A percentile compares a stretch with the other conserved stretches of the same genome.
phyloP scores from a whole-genome alignment of 1,284 basidiomycete species.

The Megacollybia platyphylla region DNA sequence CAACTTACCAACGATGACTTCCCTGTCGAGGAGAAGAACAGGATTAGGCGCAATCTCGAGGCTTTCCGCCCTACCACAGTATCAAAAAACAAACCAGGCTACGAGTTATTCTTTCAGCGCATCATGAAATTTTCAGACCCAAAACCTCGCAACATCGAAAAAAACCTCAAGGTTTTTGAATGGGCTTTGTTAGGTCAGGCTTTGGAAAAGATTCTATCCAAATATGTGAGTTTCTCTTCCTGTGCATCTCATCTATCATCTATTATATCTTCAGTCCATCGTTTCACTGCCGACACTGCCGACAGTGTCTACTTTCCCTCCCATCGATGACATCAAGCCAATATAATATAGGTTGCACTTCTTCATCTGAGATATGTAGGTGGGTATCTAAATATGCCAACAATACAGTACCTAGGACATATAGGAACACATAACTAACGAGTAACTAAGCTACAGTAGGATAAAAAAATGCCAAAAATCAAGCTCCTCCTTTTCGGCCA shows the following conservation, averaged over 20 bases:
- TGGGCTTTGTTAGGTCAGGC: conserved; percentile 77
- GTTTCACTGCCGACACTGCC: neutral
- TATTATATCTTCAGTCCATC: conserved; percentile 2
- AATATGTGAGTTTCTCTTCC: conserved; percentile 63
- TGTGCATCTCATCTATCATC: conserved; percentile 1
- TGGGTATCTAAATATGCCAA: no score
- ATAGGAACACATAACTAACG: no score
- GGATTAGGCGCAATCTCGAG: conserved; percentile 89
- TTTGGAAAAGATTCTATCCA: conserved; percentile 84
- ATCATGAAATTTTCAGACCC: conserved; percentile 95
- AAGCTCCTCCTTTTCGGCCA: conserved; percentile 30
- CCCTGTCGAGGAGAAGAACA: conserved; percentile 92
- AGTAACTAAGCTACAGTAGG: no score
- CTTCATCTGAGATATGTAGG: no score
- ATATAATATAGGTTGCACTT: conserved; percentile 4
- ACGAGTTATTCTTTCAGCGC: conserved; percentile 80
- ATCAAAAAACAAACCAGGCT: conserved; percentile 73
- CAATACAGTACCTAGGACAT: no score
- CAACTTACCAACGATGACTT: conserved; percentile 76
- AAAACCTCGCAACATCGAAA: conserved; percentile 93
- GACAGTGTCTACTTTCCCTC: neutral
- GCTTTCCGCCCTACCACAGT: conserved; percentile 86
- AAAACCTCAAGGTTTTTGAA: conserved; percentile 96
- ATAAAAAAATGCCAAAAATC: no score
- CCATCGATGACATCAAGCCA: neutral